Evolutionary conservation across 805 yeast species (phyloP), one percentile per base, ranked within the genome.

Genomic region (Yarrowia sp.): DNA sequence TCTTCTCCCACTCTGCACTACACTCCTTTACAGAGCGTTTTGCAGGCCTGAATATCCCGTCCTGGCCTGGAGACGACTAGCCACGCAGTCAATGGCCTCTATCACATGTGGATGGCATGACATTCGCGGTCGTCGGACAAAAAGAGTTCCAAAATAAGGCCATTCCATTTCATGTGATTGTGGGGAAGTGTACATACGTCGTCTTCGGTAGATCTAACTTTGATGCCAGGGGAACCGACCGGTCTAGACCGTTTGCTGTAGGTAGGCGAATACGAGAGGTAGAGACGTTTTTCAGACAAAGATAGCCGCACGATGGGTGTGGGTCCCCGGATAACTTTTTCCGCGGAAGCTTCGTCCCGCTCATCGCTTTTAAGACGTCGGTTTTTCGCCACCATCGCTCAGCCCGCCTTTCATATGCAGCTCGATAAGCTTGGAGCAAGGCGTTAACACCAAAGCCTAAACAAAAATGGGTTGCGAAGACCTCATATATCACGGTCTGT

Each of bases 361-460:
- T n/a, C n/a, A n/a, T 27, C 29, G 29, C 29, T 27, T 27, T 27
- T 12, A n/a, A 33, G 36, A 32, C 14, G 36, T 9, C 36, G 5
- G 36, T 32, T 32, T 9, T 36, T 36, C 19, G 24, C 41, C 41
- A 36, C 41, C 41, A 35, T 35, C 39, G 8, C 39, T 10, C 10
- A 18, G 10, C 41, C 42, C 42, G 16, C 49, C 49, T 44, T 27
- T 24, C 49, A 44, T 27, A 44, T 44, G 49, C 49, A 44, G 22
- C 33, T 12, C 18, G 49, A 44, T 44, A 44, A 44, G 33, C 32
- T 24, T 10, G 14, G 10, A 36, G 14, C 12, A 13, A 42, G 47
- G 47, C 47, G 31, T 44, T 44, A 27, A 27, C 22, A 44, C 1
- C n/a, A 6, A 16, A 44, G 49, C 49, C 49, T 44, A 44, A 44